These are phyloP conservation scores for Mycena haematopus DNA, from an alignment of 768 basidiomycete genomes.

Conservation along the genomic window DNA sequence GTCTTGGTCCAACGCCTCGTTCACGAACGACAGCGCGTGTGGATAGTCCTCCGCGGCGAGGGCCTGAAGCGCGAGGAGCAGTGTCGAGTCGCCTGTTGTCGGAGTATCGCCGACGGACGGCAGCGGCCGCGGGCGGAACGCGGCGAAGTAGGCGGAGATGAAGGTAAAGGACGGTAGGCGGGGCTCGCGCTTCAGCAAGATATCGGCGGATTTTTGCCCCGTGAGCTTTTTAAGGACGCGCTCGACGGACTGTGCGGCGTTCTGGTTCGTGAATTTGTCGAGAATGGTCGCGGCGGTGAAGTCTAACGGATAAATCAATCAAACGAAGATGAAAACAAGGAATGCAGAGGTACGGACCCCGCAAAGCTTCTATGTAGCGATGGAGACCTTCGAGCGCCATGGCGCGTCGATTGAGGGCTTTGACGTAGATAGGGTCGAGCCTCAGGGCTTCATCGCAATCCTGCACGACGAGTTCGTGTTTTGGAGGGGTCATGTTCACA, in stretches of 20 bases:
- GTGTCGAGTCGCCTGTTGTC: conserved; percentile 82
- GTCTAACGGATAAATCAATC: conserved; percentile 53
- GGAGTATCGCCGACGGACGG: conserved; percentile 78
- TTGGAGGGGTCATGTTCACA: conserved; percentile 87
- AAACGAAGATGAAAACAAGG: background rate
- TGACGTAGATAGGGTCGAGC: conserved; percentile 86
- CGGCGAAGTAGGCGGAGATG: conserved; percentile 94
- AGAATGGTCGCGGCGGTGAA: conserved; percentile 97
- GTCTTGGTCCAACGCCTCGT: conserved; percentile 88
- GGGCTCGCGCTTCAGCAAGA: conserved; percentile 49
- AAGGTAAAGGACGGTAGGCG: conserved; percentile 42
- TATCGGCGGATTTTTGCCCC: conserved; percentile 71
- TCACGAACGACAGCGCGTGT: conserved; percentile 79
- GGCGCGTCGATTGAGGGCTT: conserved; percentile 89
- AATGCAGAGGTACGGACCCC: conserved; percentile 57
- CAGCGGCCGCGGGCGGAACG: conserved; percentile 84
- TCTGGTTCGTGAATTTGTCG: conserved; percentile 87
- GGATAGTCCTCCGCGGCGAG: conserved; percentile 84
- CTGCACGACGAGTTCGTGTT: conserved; percentile 79
- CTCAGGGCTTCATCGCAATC: conserved; percentile 92
- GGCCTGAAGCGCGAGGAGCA: conserved; percentile 81
- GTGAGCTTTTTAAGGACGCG: conserved; percentile 90
- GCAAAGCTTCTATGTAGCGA: conserved; percentile 75
- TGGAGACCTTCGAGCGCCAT: conserved; percentile 82
- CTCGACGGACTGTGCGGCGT: conserved; percentile 82